Conservation (phyloP, 495 filamentous ascomycete genomes). For the Hyaloscypha hepaticicola region DNA sequence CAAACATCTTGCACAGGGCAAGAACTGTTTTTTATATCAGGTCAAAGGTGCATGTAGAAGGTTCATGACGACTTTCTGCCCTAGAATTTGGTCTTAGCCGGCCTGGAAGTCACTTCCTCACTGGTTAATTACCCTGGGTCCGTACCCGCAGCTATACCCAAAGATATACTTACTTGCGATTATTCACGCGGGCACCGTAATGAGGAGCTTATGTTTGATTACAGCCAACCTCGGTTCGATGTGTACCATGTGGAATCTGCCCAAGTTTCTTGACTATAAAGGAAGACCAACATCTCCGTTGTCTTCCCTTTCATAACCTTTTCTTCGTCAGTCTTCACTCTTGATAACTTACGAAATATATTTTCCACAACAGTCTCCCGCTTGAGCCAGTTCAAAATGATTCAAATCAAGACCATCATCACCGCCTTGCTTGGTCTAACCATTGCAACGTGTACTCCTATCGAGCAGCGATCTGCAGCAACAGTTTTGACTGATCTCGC, state of each 20-base stretch:
- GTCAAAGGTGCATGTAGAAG: background rate
- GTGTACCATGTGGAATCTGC: conserved; percentile 7
- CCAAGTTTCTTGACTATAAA: conserved; percentile 1
- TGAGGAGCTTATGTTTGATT: conserved; percentile 1
- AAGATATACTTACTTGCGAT: background rate
- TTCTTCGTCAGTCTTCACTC: background rate
- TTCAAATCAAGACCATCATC: conserved; percentile 8
- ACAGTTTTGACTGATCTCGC: conserved; percentile 9
- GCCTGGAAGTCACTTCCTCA: background rate
- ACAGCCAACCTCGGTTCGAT: background rate
- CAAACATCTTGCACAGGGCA: background rate
- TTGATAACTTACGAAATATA: conserved; percentile 1
- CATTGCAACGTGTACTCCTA: conserved; percentile 5
- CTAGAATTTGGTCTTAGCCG: background rate
- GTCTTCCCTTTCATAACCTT: background rate
- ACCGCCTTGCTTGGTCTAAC: background rate
- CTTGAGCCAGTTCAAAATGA: conserved; percentile 10
- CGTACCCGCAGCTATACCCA: background rate
- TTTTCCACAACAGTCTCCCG: conserved; percentile 1
- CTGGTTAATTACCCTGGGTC: background rate
- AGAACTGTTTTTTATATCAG: background rate
- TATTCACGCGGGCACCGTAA: background rate
- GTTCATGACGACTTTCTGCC: background rate
- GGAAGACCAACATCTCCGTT: background rate
- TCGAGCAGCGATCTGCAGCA: conserved; percentile 2